These are phyloP conservation scores for Monosporascus ibericus DNA, from an alignment of 2,329 filamentous ascomycete genomes.

Conservation along the genomic window DNA sequence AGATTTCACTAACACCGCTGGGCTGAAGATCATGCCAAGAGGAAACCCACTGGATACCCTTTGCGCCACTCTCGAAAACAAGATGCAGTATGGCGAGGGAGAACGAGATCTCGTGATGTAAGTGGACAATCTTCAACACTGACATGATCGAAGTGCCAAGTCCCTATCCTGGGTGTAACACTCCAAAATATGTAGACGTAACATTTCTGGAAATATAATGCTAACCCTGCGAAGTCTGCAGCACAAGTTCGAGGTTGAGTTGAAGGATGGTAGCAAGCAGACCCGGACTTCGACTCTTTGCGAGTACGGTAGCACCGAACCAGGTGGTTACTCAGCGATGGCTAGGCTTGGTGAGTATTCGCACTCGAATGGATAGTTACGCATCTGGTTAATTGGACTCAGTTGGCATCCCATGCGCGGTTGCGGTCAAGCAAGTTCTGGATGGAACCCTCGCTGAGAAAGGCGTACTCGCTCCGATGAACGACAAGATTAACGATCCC, in stretches of 20 bases:
- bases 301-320: slow-evolving; percentile 66
- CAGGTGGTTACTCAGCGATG: slow-evolving; percentile 77
- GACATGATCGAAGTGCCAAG: not conserved
- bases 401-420: slow-evolving; percentile 62
- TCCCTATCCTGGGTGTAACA: too few species aligned
- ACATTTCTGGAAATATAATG: not conserved
- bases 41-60: slow-evolving; percentile 87
- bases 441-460: slow-evolving; percentile 67
- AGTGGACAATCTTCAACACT: not conserved
- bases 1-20: slow-evolving; percentile 1
- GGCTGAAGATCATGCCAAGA: slow-evolving; percentile 33
- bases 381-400: not conserved
- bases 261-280: slow-evolving; percentile 71
- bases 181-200: not conserved
- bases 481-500: slow-evolving; percentile 57
- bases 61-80: slow-evolving; percentile 81
- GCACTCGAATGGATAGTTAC: not conserved
- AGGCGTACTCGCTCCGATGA: slow-evolving; percentile 75
- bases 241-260: slow-evolving; percentile 80
- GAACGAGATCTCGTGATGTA: slow-evolving; percentile 77
- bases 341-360: slow-evolving; percentile 48
- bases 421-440: slow-evolving; percentile 70
- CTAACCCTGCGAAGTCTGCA: slow-evolving; percentile 40
- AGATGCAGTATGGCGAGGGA: slow-evolving; percentile 79
- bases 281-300: slow-evolving; percentile 73